Evolutionary conservation across 23 red algal genomes (phyloP).

Genomic region (Gracilaria caudata): DNA sequence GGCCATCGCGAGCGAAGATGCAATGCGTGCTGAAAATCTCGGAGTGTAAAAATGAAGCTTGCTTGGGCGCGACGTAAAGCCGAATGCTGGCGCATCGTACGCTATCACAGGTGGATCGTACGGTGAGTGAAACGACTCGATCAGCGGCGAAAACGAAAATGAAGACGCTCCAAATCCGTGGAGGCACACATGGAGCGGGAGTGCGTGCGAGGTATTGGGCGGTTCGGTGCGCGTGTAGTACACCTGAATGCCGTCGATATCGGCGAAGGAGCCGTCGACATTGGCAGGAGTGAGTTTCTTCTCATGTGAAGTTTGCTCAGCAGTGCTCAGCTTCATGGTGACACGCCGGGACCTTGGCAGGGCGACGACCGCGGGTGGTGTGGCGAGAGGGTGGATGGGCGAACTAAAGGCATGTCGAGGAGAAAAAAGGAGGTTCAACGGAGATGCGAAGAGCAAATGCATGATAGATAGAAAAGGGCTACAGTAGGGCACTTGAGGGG

Average conservation of each 20-base stretch:
- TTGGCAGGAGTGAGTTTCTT: background rate
- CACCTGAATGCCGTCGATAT: slow-evolving; percentile 47
- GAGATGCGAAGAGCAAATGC: background rate
- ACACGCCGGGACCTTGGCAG: background rate
- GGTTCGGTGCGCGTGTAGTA: slow-evolving; percentile 35
- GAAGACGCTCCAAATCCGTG: slow-evolving; percentile 79
- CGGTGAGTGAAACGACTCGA: background rate
- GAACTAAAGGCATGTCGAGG: background rate
- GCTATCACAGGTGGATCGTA: slow-evolving; percentile 20
- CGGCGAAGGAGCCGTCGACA: slow-evolving; percentile 18
- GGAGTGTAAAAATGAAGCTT: slow-evolving; percentile 52
- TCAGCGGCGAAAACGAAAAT: slow-evolving; percentile 47
- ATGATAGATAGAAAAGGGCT: background rate
- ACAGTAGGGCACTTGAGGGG: background rate
- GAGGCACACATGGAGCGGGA: slow-evolving; percentile 37
- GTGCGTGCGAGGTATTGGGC: background rate
- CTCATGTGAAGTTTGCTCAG: background rate
- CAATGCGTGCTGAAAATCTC: slow-evolving; percentile 33
- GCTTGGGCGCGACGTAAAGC: slow-evolving; percentile 65
- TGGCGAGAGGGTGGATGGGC: background rate
- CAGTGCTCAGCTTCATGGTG: background rate
- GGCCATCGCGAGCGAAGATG: slow-evolving; percentile 22
- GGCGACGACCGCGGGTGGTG: background rate
- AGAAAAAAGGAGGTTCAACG: background rate
- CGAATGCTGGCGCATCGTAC: slow-evolving; percentile 71